Evolutionary conservation across 352 stramenopile genomes (phyloP), one percentile per base, ranked within the genome.

Genomic region (Phytophthora fragariaefolia): DNA sequence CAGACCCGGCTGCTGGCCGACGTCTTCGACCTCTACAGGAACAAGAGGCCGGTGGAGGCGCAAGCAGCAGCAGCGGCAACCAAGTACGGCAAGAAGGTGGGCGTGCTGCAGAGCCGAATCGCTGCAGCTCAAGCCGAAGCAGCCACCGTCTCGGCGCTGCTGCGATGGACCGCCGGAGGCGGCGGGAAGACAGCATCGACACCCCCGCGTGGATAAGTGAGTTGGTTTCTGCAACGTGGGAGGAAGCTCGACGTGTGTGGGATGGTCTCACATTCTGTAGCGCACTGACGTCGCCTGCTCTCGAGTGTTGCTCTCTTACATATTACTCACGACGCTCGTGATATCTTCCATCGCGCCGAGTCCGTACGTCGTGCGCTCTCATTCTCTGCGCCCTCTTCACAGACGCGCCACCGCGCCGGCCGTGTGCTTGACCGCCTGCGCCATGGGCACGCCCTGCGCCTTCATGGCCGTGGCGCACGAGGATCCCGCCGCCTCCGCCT

Each of bases 21-120:
- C 42, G 66, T 93, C 13, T 85, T 91, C 45, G 63, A 69, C 18
- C 62, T 90, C 13, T 93, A 92, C 50, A 36, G 10, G 7, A 57
- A 45, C 22, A 87, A 85, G 52, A 56, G 76, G 9, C 28, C 84
- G 13, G 26, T 68, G 3, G 42, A 86, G 26, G 69, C 75, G 4
- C 78, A 84, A 50, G 76, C 74, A 15, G 77, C 82, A 34, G 77
- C 71, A 13, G 73, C 73, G 2, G 66, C n/a, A n/a, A n/a, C 76
- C 18, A 91, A 89, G 60, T 91, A 88, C 61, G 65, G 80, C 49
- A 93, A 91, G 73, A 95, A 90, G 50, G n/a, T 83, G 40, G 68
- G 56, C 18, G 27, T 82, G 59, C 63, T 92, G 23, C 71, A 77
- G 48, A 71, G 71, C 12, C 83, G 85, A 3, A 73, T 93, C 17